These are phyloP conservation scores for Zygoascus meyerae DNA, from an alignment of 1,139 yeast species.

Conservation along the genomic window DNA sequence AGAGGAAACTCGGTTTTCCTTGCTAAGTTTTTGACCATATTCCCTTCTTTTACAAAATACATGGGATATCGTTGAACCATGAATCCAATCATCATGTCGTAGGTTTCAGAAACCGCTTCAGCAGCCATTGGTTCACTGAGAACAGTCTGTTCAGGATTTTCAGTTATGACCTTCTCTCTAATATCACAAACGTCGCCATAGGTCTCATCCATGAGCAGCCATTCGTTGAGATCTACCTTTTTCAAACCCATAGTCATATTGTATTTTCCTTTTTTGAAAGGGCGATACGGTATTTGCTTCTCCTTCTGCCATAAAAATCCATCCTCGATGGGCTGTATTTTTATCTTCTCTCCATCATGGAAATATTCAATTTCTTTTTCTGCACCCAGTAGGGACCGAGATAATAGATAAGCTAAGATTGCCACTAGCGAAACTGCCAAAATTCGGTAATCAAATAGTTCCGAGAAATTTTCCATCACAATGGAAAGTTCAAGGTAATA, in stretches of 20 bases:
- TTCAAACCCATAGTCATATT: conserved; percentile 66
- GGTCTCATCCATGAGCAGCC: conserved; percentile 63
- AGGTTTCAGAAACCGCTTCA: conserved; percentile 53
- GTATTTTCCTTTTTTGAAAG: conserved; percentile 57
- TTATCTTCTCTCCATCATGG: conserved; percentile 1
- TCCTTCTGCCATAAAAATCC: conserved; percentile 41
- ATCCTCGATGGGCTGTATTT: conserved; percentile 19
- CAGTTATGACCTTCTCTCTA: conserved; percentile 40
- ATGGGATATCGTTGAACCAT: conserved; percentile 56
- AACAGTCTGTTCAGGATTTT: conserved; percentile 39
- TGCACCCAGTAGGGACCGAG: background rate
- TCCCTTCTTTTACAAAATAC: conserved; percentile 37
- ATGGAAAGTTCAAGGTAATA: no score
- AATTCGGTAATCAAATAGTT: background rate
- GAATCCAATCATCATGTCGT: conserved; percentile 44
- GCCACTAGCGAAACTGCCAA: background rate
- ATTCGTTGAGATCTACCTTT: conserved; percentile 50
- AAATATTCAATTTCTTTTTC: background rate
- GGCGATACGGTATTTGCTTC: conserved; percentile 51
- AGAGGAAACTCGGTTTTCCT: conserved; percentile 21
- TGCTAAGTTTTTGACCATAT: conserved; percentile 22
- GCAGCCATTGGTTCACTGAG: conserved; percentile 39
- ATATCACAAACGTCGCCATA: conserved; percentile 44
- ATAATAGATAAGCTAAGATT: background rate
- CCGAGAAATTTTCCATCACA: background rate